Base-by-base conservation (phyloP, 176 grass and related monocot genomes). In the Triticum dicoccoides region DNA sequence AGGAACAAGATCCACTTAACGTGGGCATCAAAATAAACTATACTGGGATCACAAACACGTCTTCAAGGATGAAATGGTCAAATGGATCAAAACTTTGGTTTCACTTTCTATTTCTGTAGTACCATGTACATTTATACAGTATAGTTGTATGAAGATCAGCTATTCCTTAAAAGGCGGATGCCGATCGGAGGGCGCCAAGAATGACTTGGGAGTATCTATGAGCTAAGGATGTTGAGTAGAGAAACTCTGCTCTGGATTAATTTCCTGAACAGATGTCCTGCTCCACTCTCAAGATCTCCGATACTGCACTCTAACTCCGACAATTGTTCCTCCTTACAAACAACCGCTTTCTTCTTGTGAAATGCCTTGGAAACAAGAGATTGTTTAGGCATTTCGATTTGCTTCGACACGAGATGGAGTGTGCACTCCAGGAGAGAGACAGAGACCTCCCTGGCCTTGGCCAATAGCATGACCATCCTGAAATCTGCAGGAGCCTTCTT, bases 221-320 rank as follows among this genome's bases (percentile, higher is more conserved):
- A 39, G 62, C 62, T 83, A 42, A 79, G 76, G 21, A 78, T 83
- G 37, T 88, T 88, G 4, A 83, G 86, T 20, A 88, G 71, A 11
- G 80, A 70, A 51, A 51, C 47, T 51, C 47, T 51, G 5, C 47
- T 51, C 14, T 51, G 13, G 47, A 51, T 14, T 51, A 30, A 13
- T 68, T 20, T 63, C 34, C 73, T 62, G 49, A 88, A 84, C 17
- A 79, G 27, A 30, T 12, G 56, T 27, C 42, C 67, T 10, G 63
- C 33, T 75, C 32, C 51, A 6, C 8, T 62, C 81, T 88, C 80
- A 11, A 88, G 81, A 30, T 30, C 87, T 51, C 9, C 73, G 6
- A 88, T 72, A 35, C 30, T 76, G 61, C 49, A 47, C 82, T 85
- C 78, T 27, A 85, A 11, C 18, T 2, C 52, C 32, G 38, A 35